phyloP scores from a whole-genome alignment of 306 rosid genomes.

The Pueraria montana region DNA sequence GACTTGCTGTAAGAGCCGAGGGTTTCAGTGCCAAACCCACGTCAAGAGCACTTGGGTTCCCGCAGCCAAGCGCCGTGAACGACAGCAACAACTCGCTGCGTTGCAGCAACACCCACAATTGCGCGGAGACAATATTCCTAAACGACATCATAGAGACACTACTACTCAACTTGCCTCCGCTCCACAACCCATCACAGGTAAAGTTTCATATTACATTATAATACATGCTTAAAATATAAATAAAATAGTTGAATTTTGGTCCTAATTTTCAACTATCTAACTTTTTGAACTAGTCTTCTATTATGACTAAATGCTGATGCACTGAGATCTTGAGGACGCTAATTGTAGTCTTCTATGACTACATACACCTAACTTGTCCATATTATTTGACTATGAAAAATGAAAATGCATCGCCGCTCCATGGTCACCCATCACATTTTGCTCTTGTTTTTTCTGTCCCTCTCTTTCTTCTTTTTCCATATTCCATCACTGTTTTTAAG shows the following conservation, averaged over 20 bases:
- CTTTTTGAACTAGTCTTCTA: background rate
- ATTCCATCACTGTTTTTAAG: constrained; percentile 63
- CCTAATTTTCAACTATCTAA: background rate
- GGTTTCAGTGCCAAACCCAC: constrained; percentile 92
- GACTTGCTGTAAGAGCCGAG: constrained; percentile 97
- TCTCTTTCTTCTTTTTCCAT: constrained; percentile 38
- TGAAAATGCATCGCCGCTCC: constrained; percentile 53
- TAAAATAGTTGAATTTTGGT: background rate
- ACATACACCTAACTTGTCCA: constrained; percentile 46
- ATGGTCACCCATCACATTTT: constrained; percentile 44
- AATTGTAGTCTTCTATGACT: background rate
- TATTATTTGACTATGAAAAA: constrained; percentile 57
- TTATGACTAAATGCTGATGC: constrained; percentile 27
- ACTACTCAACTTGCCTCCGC: constrained; percentile 46
- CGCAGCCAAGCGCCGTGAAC: constrained; percentile 90
- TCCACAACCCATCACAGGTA: constrained; percentile 79
- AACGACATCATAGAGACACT: constrained; percentile 61
- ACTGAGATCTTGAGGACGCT: constrained; percentile 37
- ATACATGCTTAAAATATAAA: background rate
- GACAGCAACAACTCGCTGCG: constrained; percentile 71
- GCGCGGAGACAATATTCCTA: constrained; percentile 54
- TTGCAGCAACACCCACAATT: constrained; percentile 53
- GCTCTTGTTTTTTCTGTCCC: constrained; percentile 39
- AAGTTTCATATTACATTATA: background rate
- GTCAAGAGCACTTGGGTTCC: constrained; percentile 99